phyloP scores from a whole-genome alignment of 2,329 filamentous ascomycete species.

The Botrytis medusae region DNA sequence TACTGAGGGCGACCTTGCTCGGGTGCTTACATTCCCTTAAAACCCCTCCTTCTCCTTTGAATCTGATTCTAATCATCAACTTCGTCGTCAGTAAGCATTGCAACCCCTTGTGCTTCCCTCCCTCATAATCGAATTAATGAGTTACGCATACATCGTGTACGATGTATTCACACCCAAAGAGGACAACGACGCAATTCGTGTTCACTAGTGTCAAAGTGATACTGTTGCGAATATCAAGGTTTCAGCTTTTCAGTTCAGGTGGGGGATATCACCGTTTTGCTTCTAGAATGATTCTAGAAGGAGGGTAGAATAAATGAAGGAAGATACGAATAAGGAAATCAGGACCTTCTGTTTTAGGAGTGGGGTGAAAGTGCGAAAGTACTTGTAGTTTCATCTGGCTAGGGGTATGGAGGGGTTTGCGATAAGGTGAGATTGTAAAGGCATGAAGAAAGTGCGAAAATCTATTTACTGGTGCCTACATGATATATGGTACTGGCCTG shows the following conservation, averaged over 20 bases:
- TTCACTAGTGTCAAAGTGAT: neutral
- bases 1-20: neutral
- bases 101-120: slow-evolving; percentile 9
- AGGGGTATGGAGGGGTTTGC: slow-evolving; percentile 17
- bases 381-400: slow-evolving; percentile 14
- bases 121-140: neutral
- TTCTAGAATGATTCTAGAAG: slow-evolving; percentile 23
- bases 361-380: slow-evolving; percentile 10
- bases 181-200: slow-evolving; percentile 2
- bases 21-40: slow-evolving; percentile 3
- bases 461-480: neutral
- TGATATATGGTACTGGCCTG: neutral
- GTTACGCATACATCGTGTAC: neutral
- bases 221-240: slow-evolving; percentile 11
- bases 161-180: neutral
- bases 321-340: slow-evolving; percentile 4
- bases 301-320: slow-evolving; percentile 4
- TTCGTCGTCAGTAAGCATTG: slow-evolving; percentile 12
- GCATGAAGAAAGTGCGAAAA: neutral
- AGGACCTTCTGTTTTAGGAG: slow-evolving; percentile 18
- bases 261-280: slow-evolving; percentile 5
- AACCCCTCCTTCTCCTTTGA: neutral
- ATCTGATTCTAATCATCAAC: slow-evolving; percentile 2
- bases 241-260: slow-evolving; percentile 16
- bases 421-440: slow-evolving; percentile 18